These are phyloP conservation scores for Rubia peregrina DNA, from an alignment of 305 asterid species.

Conservation along the genomic window DNA sequence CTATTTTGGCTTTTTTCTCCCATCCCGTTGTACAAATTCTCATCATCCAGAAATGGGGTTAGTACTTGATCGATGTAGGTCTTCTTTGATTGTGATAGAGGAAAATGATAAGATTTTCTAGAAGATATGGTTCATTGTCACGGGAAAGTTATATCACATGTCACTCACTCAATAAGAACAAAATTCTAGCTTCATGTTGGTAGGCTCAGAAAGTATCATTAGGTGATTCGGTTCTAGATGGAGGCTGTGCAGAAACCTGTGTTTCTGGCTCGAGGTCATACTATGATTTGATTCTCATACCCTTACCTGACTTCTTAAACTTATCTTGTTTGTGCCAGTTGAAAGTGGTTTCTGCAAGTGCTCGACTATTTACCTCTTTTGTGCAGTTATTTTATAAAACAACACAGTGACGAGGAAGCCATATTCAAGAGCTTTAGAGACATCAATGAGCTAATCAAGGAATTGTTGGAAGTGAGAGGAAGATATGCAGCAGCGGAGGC, in stretches of 20 bases:
- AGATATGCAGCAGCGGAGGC: conserved; percentile 57
- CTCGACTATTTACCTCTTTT: background rate
- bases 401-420: conserved; percentile 82
- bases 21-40: background rate
- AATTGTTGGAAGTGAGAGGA: conserved; percentile 76
- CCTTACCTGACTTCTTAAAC: background rate
- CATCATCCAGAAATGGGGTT: background rate
- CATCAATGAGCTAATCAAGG: conserved; percentile 80
- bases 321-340: background rate
- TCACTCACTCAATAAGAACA: background rate
- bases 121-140: background rate
- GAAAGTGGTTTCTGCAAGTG: background rate
- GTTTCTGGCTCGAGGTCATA: background rate
- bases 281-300: background rate
- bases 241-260: background rate
- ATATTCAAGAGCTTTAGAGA: conserved; percentile 82
- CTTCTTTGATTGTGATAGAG: background rate
- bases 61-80: background rate
- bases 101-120: too few relatives aligned
- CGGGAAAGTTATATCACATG: background rate
- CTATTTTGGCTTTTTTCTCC: background rate
- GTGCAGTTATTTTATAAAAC: conserved; percentile 78
- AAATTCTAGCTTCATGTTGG: background rate
- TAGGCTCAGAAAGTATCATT: background rate
- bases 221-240: background rate